Base-by-base conservation (phyloP, 345 rosid genomes). In the Brassica napus region DNA sequence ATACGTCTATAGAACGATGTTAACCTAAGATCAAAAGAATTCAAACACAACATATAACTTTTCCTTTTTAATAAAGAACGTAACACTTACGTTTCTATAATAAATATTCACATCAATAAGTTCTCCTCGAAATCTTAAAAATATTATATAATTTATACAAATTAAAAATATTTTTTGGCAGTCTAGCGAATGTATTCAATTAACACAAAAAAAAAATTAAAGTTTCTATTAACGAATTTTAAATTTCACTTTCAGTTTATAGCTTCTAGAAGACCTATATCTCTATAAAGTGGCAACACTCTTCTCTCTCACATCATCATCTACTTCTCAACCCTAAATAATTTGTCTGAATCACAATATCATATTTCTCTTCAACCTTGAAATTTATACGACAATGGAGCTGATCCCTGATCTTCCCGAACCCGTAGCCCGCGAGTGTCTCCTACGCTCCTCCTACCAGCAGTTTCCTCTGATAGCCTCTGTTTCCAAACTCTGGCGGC, bases 401-500 rank as follows among this genome's bases (percentile, higher is more conserved):
- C 61, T 90, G 66, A 86, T 90, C 42, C 94, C 93, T 0, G 86
- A 86, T 49, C 87, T 92, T 16, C 93, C 93, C 0, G 71, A 88
- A 7, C 84, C 89, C 12, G 8, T 89, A 1, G 90, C 89, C 28
- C 88, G 86, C 1, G 86, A 87, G 54, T 90, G 94, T 73, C 84
- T 92, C 30, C 55, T 88, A 31, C 91, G 92, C 11, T 64, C 87
- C 21, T 42, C 78, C 0, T 87, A 82, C 77, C 42, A 73, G 7
- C 84, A 83, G 7, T 82, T 90, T 60, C 63, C 90, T 1, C 49
- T 77, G 0, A 82, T 83, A 5, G 71, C 85, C 5, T 83, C 93
- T 4, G 84, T 86, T 1, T 87, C 87, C 82, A 92, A 83, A 76
- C n/a, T 18, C 6, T 92, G 97, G 97, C 87, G 71, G 69, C 64